phyloP scores from a whole-genome alignment of 2,329 filamentous ascomycete species.

The Bisporella sp. region DNA sequence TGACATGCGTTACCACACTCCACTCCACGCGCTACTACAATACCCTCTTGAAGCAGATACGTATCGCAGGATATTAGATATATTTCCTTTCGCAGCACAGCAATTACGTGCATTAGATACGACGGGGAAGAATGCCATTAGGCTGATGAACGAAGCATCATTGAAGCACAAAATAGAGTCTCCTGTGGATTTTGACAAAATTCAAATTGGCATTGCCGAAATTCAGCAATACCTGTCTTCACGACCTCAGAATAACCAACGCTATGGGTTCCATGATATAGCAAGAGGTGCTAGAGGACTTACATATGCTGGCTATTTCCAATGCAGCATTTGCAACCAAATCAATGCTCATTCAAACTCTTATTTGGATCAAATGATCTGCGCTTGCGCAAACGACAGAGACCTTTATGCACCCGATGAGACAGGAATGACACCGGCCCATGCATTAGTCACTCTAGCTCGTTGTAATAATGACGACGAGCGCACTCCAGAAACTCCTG shows the following conservation, averaged over 20 bases:
- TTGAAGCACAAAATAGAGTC: conserved; percentile 10
- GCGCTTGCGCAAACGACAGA: conserved; percentile 11
- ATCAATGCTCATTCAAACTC: conserved; percentile 14
- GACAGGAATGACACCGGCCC: conserved; percentile 15
- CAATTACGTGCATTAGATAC: conserved; percentile 18
- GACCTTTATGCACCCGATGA: conserved; percentile 15
- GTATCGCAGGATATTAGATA: conserved; percentile 14
- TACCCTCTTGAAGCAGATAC: conserved; percentile 12
- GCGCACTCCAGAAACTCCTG: conserved; percentile 9
- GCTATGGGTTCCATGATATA: conserved; percentile 20
- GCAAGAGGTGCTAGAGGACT: conserved; percentile 13
- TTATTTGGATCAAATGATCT: conserved; percentile 15
- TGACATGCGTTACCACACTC: conserved; percentile 17
- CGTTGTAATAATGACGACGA: conserved; percentile 10
- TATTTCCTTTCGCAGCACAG: conserved; percentile 14
- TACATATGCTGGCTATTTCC: conserved; percentile 6
- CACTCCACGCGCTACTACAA: conserved; percentile 17
- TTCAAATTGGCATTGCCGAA: conserved; percentile 16
- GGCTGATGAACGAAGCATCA: conserved; percentile 16
- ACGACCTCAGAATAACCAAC: not conserved
- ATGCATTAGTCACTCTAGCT: conserved; percentile 11
- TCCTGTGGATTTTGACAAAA: conserved; percentile 7
- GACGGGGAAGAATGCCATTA: conserved; percentile 9
- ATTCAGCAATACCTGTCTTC: conserved; percentile 8
- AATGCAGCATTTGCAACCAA: conserved; percentile 15